These are phyloP conservation scores for Populus deltoides DNA, from an alignment of 345 rosid genomes.

Conservation along the genomic window DNA sequence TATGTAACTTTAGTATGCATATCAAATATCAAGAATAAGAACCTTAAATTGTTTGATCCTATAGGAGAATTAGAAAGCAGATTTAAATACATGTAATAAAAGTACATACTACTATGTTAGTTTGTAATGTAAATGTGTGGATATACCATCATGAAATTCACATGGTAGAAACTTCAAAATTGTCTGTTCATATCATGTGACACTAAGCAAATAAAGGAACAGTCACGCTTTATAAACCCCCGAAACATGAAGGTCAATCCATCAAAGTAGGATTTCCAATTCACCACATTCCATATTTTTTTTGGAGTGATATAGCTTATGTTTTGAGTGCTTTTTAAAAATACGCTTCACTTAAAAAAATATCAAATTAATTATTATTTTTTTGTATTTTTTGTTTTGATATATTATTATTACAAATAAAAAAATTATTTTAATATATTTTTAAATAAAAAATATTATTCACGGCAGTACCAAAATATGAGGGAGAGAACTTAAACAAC, in stretches of 20 bases:
- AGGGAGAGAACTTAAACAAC: constrained; percentile 57
- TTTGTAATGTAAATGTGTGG: neutral
- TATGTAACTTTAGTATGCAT: neutral
- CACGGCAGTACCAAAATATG: neutral
- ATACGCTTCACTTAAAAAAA: no score
- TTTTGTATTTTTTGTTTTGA: no score
- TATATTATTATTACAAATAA: no score
- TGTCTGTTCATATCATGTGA: neutral
- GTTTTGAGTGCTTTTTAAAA: no score
- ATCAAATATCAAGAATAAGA: neutral
- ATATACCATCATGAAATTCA: neutral
- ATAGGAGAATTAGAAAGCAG: neutral
- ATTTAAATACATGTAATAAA: neutral
- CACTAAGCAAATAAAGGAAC: neutral
- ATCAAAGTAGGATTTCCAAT: constrained; percentile 62
- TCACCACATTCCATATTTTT: constrained; percentile 60
- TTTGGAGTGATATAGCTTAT: neutral
- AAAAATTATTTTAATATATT: no score
- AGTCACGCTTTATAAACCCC: constrained; percentile 7
- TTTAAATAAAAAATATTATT: no score
- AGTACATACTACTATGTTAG: neutral
- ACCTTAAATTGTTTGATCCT: constrained; percentile 10
- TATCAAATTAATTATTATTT: no score
- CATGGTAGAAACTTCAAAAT: constrained; percentile 1
- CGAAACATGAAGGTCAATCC: constrained; percentile 62